Percentiles rank a stretch among this genome's conserved stretches.
These are phyloP conservation scores for Dothideomycetes sp. DNA, from an alignment of 2,329 filamentous ascomycete species.

Conservation along the genomic window DNA sequence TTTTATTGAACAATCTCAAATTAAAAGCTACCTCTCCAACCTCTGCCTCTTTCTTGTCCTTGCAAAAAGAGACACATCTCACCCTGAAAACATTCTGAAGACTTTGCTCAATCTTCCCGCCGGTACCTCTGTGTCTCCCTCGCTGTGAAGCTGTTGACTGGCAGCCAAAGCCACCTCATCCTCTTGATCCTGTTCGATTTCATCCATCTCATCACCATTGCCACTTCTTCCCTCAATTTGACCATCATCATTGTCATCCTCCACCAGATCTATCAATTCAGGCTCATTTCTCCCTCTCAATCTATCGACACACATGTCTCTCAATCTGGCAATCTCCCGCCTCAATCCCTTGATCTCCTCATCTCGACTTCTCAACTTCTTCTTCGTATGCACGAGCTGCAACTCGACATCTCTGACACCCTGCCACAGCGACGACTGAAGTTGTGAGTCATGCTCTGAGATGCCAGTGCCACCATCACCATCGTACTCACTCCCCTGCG, in stretches of 20 bases:
- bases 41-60: too few species aligned
- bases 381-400: background rate
- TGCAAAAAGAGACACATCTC: too few species aligned
- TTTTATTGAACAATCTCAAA: too few species aligned
- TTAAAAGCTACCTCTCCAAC: too few species aligned
- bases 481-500: too few species aligned
- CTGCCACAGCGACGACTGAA: constrained; percentile 1
- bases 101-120: too few species aligned
- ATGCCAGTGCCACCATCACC: too few species aligned
- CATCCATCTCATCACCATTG: background rate
- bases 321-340: background rate
- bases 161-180: too few species aligned
- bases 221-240: background rate
- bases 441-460: too few species aligned
- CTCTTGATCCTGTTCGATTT: background rate
- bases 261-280: background rate
- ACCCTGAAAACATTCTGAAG: too few species aligned
- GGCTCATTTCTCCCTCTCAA: background rate
- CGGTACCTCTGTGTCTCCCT: too few species aligned
- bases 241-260: background rate
- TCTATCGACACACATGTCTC: background rate
- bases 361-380: background rate
- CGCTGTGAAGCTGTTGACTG: too few species aligned
- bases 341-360: constrained; percentile 2
- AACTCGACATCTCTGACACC: background rate